These are phyloP conservation scores for Agroathelia rolfsii DNA, from an alignment of 1,284 basidiomycete species.

Conservation along the genomic window DNA sequence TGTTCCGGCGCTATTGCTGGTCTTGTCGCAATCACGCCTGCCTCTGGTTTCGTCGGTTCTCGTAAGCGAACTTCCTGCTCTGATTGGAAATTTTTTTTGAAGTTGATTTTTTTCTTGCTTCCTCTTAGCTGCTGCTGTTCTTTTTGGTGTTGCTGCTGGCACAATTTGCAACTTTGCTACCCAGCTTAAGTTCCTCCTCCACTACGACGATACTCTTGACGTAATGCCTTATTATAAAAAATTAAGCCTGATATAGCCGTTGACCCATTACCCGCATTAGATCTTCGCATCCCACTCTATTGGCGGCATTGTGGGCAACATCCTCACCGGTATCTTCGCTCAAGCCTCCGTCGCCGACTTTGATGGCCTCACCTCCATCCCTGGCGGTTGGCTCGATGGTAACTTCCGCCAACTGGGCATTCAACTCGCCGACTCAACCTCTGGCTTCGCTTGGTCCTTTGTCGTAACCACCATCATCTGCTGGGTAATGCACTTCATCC, in stretches of 20 bases:
- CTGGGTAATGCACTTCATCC: constrained; percentile 91
- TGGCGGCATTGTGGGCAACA: constrained; percentile 82
- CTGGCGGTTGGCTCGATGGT: constrained; percentile 88
- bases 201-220: constrained; percentile 76
- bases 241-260: constrained; percentile 3
- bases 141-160: constrained; percentile 81
- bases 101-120: constrained; percentile 12
- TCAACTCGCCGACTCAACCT: constrained; percentile 75
- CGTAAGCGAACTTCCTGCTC: too few species aligned
- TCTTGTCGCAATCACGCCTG: constrained; percentile 88
- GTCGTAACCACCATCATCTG: constrained; percentile 81
- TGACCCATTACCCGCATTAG: constrained; percentile 21
- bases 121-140: constrained; percentile 58
- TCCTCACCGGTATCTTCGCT: constrained; percentile 84
- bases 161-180: constrained; percentile 90
- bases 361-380: constrained; percentile 68
- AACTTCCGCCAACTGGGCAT: constrained; percentile 79
- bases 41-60: constrained; percentile 80
- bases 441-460: constrained; percentile 75
- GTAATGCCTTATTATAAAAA: constrained; percentile 30
- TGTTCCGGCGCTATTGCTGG: constrained; percentile 92
- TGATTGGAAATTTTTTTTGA: constrained; percentile 22
- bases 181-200: constrained; percentile 77
- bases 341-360: constrained; percentile 77
- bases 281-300: constrained; percentile 88